Percentiles rank a stretch among this genome's conserved stretches.
These are phyloP conservation scores for Fusarium sp. DNA, from an alignment of 2,329 filamentous ascomycete species.

Conservation along the genomic window DNA sequence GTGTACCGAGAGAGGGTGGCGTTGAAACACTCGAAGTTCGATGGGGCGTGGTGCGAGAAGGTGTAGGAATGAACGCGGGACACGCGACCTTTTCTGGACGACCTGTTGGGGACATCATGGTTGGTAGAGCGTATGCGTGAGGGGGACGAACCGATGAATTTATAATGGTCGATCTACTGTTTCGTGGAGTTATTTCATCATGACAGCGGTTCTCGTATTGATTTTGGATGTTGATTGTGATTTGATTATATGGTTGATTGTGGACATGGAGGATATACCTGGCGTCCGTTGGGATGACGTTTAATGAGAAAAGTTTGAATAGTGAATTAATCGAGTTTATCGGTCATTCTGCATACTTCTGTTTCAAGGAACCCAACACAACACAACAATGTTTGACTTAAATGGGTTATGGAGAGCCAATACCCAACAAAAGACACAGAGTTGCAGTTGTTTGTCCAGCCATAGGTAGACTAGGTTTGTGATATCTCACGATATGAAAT, in stretches of 20 bases:
- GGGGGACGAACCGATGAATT: neutral
- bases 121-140: slow-evolving; percentile 47
- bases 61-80: slow-evolving; percentile 55
- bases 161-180: neutral
- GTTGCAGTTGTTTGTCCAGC: too few species aligned
- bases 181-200: slow-evolving; percentile 1
- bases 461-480: too few species aligned
- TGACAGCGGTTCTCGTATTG: neutral
- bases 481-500: slow-evolving; percentile 3
- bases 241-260: slow-evolving; percentile 14
- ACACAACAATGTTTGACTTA: neutral
- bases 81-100: slow-evolving; percentile 61
- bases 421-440: too few species aligned
- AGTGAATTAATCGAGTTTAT: slow-evolving; percentile 12
- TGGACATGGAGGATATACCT: slow-evolving; percentile 38
- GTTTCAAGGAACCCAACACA: neutral
- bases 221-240: slow-evolving; percentile 12
- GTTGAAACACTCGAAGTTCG: slow-evolving; percentile 57
- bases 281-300: slow-evolving; percentile 20
- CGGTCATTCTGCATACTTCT: neutral
- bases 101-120: slow-evolving; percentile 47
- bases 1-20: slow-evolving; percentile 48
- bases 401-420: neutral
- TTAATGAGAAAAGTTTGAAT: slow-evolving; percentile 31
- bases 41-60: slow-evolving; percentile 63